Evolutionary conservation across 192 early-diverging fungal genomes (phyloP).

Genomic region (Backusella circina): DNA sequence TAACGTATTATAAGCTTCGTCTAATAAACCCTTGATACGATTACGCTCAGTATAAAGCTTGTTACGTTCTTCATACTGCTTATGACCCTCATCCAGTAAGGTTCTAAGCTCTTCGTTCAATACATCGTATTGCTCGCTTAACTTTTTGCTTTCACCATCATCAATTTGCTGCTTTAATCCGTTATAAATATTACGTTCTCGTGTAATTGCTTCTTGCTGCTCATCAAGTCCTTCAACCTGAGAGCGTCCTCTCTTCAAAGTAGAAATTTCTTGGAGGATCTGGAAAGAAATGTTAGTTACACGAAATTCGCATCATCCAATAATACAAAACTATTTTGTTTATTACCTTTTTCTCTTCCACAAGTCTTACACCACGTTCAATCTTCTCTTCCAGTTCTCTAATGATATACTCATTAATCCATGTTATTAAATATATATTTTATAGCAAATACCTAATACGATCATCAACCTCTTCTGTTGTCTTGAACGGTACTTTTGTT

Average conservation of each 20-base stretch:
- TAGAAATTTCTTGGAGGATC: conserved; percentile 76
- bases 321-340: conserved; percentile 23
- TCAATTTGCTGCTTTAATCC: conserved; percentile 66
- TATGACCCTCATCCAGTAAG: conserved; percentile 58
- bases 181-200: conserved; percentile 53
- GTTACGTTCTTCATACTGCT: conserved; percentile 58
- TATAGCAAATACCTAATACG: conserved; percentile 58
- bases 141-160: conserved; percentile 54
- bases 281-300: conserved; percentile 32
- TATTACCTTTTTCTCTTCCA: conserved; percentile 77
- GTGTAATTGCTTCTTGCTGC: conserved; percentile 52
- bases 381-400: conserved; percentile 75
- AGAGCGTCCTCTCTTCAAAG: conserved; percentile 72
- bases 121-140: conserved; percentile 64
- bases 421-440: neutral
- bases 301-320: conserved; percentile 7
- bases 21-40: conserved; percentile 63
- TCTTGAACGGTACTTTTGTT: conserved; percentile 78
- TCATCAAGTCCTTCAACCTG: conserved; percentile 56
- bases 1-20: conserved; percentile 63
- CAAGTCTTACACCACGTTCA: conserved; percentile 74
- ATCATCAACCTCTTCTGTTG: conserved; percentile 72
- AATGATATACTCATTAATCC: neutral
- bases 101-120: conserved; percentile 70
- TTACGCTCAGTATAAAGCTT: conserved; percentile 70